A percentile compares a stretch with the other conserved stretches of the same genome.
Conservation (phyloP, 2,329 filamentous ascomycete species). For the Beauveria australis region DNA sequence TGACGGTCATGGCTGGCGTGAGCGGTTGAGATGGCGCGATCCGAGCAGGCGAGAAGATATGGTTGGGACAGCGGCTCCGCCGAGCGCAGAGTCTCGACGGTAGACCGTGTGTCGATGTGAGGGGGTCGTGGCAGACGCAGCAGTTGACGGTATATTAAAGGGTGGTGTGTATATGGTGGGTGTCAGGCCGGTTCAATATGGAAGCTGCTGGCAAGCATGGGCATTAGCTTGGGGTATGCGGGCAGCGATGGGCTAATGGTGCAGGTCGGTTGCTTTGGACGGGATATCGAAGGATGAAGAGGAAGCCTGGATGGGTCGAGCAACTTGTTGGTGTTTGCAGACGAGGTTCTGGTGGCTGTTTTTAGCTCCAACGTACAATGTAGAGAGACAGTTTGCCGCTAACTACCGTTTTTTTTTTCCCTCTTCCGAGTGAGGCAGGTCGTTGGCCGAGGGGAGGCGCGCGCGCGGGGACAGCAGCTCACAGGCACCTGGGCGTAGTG, state of each 20-base stretch:
- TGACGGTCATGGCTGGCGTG: not conserved
- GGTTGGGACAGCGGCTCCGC: constrained; percentile 2
- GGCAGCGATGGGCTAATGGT: not conserved
- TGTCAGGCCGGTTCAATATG: not conserved
- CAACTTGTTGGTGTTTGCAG: not conserved
- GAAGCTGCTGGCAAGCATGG: not conserved
- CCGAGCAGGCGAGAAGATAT: not conserved
- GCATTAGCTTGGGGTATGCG: not conserved
- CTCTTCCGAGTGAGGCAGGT: not conserved
- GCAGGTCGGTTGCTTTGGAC: not conserved
- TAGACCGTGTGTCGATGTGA: not conserved
- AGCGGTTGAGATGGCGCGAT: not conserved
- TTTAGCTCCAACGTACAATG: not conserved
- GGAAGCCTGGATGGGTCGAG: not conserved
- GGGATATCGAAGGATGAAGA: not conserved
- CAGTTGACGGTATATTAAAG: not conserved
- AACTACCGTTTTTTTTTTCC: not conserved
- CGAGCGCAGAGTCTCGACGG: constrained; percentile 10
- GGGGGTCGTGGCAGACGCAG: not conserved
- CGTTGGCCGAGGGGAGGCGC: not conserved
- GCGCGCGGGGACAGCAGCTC: not conserved
- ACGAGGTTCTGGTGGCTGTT: not conserved
- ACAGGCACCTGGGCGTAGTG: not conserved
- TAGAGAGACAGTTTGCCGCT: not conserved
- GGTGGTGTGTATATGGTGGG: not conserved